Evolutionary conservation across 495 filamentous ascomycete species (phyloP).

Genomic region (Tuber melanosporum): DNA sequence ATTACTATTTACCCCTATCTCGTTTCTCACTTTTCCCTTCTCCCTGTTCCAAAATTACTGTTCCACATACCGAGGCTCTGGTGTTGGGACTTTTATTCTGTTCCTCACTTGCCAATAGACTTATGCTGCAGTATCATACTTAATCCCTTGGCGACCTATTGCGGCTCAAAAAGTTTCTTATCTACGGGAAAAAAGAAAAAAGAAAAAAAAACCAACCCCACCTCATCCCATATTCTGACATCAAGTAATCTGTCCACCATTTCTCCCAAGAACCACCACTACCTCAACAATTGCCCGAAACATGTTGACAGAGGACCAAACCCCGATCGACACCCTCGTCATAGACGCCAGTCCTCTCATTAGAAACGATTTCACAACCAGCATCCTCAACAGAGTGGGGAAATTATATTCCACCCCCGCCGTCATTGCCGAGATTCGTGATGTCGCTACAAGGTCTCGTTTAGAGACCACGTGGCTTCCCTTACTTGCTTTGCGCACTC

Average conservation of each 20-base stretch:
- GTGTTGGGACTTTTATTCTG: not conserved
- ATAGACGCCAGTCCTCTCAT: conserved; percentile 89
- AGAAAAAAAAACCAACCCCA: not conserved
- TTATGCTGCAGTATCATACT: too few relatives aligned
- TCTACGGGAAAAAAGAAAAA: not conserved
- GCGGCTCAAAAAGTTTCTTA: not conserved
- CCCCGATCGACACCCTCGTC: conserved; percentile 74
- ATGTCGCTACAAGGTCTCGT: conserved; percentile 70
- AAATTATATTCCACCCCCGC: conserved; percentile 77
- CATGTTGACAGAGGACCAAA: conserved; percentile 50
- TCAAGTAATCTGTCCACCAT: conserved; percentile 1
- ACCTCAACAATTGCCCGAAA: conserved; percentile 6
- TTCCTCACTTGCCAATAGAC: not conserved
- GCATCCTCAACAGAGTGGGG: conserved; percentile 64
- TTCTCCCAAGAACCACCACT: conserved; percentile 1
- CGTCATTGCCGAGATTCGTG: conserved; percentile 80
- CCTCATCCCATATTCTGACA: not conserved
- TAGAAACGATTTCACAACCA: conserved; percentile 48
- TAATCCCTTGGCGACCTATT: not conserved
- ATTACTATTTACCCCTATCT: not conserved
- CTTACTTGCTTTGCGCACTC: conserved; percentile 70
- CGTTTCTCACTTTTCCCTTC: not conserved
- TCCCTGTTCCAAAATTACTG: not conserved
- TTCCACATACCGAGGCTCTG: not conserved
- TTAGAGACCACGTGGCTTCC: conserved; percentile 76